phyloP scores from a whole-genome alignment of 192 early-diverging fungal species.

The Coemansia sp. region DNA sequence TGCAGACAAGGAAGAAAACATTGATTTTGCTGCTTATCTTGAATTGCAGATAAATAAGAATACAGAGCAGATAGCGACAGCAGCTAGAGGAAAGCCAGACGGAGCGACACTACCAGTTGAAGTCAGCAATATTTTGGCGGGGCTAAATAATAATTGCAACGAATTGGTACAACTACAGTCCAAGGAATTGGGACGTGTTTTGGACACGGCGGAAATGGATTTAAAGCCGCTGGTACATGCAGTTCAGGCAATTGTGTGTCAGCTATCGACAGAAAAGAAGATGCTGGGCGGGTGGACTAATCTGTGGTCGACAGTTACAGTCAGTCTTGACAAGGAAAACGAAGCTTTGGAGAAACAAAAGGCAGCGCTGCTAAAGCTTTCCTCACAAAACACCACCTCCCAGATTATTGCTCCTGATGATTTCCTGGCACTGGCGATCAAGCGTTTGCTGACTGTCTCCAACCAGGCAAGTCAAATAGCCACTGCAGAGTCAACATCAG shows the following conservation, averaged over 20 bases:
- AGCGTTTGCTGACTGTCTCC: conserved; percentile 29
- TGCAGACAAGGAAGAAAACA: neutral
- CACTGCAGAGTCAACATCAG: neutral
- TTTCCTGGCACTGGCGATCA: conserved; percentile 35
- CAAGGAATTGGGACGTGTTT: neutral
- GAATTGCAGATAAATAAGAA: conserved; percentile 1
- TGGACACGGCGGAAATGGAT: conserved; percentile 1
- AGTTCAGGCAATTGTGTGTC: conserved; percentile 1
- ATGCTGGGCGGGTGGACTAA: conserved; percentile 28
- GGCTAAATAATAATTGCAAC: conserved; percentile 14
- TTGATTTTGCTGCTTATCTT: neutral
- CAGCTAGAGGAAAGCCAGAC: neutral
- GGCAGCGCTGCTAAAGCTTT: conserved; percentile 9
- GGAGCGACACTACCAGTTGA: neutral
- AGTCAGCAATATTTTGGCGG: neutral
- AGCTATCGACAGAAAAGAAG: conserved; percentile 22
- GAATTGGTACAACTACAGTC: conserved; percentile 19
- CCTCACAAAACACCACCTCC: neutral
- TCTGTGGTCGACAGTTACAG: conserved; percentile 29
- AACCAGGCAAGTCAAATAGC: neutral
- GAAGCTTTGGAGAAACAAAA: conserved; percentile 16
- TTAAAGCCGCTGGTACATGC: conserved; percentile 10
- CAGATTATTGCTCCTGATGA: conserved; percentile 38
- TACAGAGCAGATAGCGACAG: conserved; percentile 1
- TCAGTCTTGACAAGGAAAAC: conserved; percentile 24